Base-by-base conservation (phyloP, 1,284 basidiomycete species). In the Hymenochaete sp. region DNA sequence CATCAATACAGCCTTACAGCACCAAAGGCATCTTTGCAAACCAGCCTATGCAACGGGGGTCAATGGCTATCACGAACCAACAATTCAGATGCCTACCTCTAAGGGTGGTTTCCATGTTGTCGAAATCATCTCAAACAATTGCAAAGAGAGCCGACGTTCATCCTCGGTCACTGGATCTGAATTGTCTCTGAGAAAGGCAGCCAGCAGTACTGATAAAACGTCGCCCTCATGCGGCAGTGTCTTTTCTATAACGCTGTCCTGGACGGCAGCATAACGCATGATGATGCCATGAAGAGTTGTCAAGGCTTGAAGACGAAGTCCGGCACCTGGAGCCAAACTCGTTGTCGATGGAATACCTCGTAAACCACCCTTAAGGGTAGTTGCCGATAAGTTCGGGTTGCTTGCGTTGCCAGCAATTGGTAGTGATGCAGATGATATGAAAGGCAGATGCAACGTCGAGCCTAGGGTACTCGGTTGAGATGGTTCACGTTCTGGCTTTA, bases 11-110 rank as follows among this genome's bases (percentile, higher is more conserved):
- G 78, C 79, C 54, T 73, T 74, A 51, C 74, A 76, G 54, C 80
- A 83, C 81, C 81, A 85, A 22, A 79, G 52, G 52, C 71, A 75
- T 14, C 81, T 72, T 47, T 77, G 74, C 9, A 79, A 49, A 59
- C 73, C 68, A 4, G 59, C 63, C 77, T 78, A 52, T n/a, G n/a
- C 11, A 43, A 9, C 36, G 42, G 32, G 7, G 18, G 13, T 35
- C 35, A 21, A 44, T 26, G 40, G 14, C 47, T 31, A 31, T 26
- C 4, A 47, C n/a, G 33, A 10, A 43, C n/a, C 24, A 40, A 18
- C 29, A 16, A 39, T n/a, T n/a, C n/a, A 22, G 16, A 24, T 44
- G 26, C 19, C 14, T 9, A 27, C 27, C 14, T 22, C n/a, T 28
- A 7, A 39, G 22, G 25, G n/a, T 43, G 19, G 31, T 38, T 57